A percentile compares a stretch with the other conserved stretches of the same genome.
Evolutionary conservation across 139 green algal genomes (phyloP).

Genomic region (Chlorella sp.): DNA sequence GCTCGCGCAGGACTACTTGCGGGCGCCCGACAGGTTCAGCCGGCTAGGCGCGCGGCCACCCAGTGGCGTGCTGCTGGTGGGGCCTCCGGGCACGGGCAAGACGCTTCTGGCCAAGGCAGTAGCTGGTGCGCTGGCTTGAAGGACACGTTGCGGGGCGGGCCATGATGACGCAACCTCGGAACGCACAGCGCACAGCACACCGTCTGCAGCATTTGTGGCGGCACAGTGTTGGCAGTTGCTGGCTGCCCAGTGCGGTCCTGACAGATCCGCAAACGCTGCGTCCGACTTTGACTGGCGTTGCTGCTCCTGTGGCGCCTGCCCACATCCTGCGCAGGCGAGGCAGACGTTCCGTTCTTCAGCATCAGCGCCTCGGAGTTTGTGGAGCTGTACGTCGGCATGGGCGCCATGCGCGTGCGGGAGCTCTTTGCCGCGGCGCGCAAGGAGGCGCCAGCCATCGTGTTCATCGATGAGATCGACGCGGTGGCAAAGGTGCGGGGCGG

Average conservation of each 20-base stretch:
- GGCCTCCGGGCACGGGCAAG: slow-evolving; percentile 76
- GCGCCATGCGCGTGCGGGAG: slow-evolving; percentile 72
- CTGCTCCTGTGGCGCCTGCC: not conserved
- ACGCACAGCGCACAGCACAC: no score
- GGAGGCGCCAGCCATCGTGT: slow-evolving; percentile 83
- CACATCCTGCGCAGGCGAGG: slow-evolving; percentile 48
- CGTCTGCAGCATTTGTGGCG: no score
- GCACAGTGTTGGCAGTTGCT: no score
- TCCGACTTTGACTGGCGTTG: not conserved
- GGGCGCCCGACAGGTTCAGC: slow-evolving; percentile 62
- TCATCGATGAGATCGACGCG: slow-evolving; percentile 92
- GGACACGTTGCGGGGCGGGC: no score
- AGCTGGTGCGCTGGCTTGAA: slow-evolving; percentile 26
- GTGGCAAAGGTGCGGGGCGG: slow-evolving; percentile 49
- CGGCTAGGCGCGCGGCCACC: slow-evolving; percentile 67
- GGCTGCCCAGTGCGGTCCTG: not conserved
- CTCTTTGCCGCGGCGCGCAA: slow-evolving; percentile 74
- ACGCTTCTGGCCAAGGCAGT: slow-evolving; percentile 69
- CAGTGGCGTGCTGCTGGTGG: slow-evolving; percentile 70
- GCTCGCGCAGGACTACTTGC: slow-evolving; percentile 63
- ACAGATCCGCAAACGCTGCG: no score
- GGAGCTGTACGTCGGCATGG: slow-evolving; percentile 93
- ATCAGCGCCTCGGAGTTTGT: slow-evolving; percentile 81
- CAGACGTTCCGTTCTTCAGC: slow-evolving; percentile 81
- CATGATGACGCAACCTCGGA: no score